Evolutionary conservation across 768 basidiomycete species (phyloP).

Genomic region (Russula emetica): DNA sequence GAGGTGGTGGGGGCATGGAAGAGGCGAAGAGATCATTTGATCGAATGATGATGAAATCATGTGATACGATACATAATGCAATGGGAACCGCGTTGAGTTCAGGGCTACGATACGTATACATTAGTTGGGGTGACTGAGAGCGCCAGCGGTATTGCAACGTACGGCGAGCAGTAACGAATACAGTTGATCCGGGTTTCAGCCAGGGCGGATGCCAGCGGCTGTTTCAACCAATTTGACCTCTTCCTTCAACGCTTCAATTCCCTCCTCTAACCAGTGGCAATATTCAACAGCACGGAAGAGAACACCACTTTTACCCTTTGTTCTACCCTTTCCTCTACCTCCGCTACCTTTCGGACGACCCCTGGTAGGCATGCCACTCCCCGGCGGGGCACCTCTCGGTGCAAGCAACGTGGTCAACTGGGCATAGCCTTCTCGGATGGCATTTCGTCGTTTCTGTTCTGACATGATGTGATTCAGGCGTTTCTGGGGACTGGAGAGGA

Average conservation of each 20-base stretch:
- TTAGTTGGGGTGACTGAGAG: not conserved
- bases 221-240: conserved; percentile 69
- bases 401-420: conserved; percentile 79
- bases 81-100: no score
- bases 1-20: conserved; percentile 12
- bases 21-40: not conserved
- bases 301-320: conserved; percentile 86
- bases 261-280: conserved; percentile 81
- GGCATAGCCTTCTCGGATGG: conserved; percentile 85
- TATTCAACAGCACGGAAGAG: conserved; percentile 85
- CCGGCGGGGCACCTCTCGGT: conserved; percentile 66
- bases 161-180: conserved; percentile 8
- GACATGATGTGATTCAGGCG: conserved; percentile 92
- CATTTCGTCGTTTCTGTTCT: conserved; percentile 89
- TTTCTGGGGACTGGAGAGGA: conserved; percentile 81
- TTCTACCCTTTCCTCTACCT: conserved; percentile 49
- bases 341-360: conserved; percentile 80
- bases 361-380: conserved; percentile 65
- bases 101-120: conserved; percentile 6
- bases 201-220: conserved; percentile 51
- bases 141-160: not conserved
- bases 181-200: conserved; percentile 5
- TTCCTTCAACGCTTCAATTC: conserved; percentile 59
- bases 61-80: no score
- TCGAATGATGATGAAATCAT: not conserved